Base-by-base conservation (phyloP, 805 yeast species). In the Saccharomycopsis javanensis region DNA sequence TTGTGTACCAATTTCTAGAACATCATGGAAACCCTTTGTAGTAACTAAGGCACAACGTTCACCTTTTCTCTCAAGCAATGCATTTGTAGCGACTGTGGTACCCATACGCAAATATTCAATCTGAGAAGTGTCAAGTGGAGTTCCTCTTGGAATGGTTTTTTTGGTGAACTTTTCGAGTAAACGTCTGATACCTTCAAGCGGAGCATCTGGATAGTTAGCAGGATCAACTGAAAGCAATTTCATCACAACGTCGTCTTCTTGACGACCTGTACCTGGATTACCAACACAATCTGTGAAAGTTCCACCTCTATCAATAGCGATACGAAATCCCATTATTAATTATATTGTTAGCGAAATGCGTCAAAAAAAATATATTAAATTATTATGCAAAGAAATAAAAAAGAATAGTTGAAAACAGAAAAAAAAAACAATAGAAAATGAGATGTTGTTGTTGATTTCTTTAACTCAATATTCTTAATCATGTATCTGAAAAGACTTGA, bases 31-130 rank as follows among this genome's bases (percentile, higher is more conserved):
- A 0, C 97, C 99, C 64, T 82, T 85, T 15, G 97, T 88, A 2
- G 96, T 89, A 4, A 91, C 70, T 59, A 92, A 75, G 1, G 94
- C 95, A 64, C 95, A 91, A 33, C 82, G 73, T 57, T 90, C 95
- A 54, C 98, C 99, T 66, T 90, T 90, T 61, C 98, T 78, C 67
- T 92, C 98, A 59, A 92, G 75, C 34, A 94, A 76, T 1, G 98
- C 97, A 71, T 92, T 92, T 6, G 98, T 92, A 1, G 99, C 98
- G 10, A 90, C 94, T 0, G 97, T 91, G 3, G 97, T 90, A 2
- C 97, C 97, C 86, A 91, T 84, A 57, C 96, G 75, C 52, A 90
- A 81, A 48, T 83, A 79, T 55, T 80, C 82, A 38, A 89, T 86
- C 2, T 71, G 70, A 2, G 82, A 75, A 1, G 88, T 76, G 58